Base-by-base conservation (phyloP, 2,329 filamentous ascomycete species). In the Epichloe elymi region DNA sequence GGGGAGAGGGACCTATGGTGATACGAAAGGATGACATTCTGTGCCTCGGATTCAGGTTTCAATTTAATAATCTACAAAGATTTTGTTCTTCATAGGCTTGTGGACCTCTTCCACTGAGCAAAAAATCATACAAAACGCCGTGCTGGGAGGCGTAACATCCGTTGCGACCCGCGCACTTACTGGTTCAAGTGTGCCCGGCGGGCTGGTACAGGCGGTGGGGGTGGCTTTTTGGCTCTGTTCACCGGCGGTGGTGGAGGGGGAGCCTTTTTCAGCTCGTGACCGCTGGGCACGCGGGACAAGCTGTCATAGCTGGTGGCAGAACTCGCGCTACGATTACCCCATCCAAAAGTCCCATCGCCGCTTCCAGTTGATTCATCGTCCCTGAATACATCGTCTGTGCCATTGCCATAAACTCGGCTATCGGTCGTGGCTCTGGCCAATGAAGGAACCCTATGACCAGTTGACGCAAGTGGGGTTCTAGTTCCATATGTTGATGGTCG, bases 251-350 rank as follows among this genome's bases (percentile, higher is more conserved):
- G 67, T 2, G 76, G 76, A 44, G 76, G 76, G 76, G 76, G 65
- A 3, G 74, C 74, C 66, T 80, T 80, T 70, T 78, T 79, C 51
- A 68, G 62, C 35, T 70, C 56, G 6, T 51, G 51, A n/a, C 44
- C 46, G 39, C 33, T 47, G 37, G 45, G 43, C 7, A 52, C 41
- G n/a, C 54, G 49, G 11, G 52, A 53, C 44, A 78, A 59, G 60
- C 76, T 79, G 53, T 73, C 75, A 51, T 75, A 72, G 61, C 76
- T 79, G 1, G 76, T 79, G 2, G 76, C 73, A 0, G 77, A 76
- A 57, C 76, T 80, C 51, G 75, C 67, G 58, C 73, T 74, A 50
- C 73, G 71, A 44, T 75, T 71, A 19, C 66, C 68, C 64, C 71
- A 74, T 50, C 75, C 71, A 0, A 74, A 74, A 37, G 75, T 78